Evolutionary conservation across 1,139 yeast genomes (phyloP).

Genomic region (Geotrichum australiense): DNA sequence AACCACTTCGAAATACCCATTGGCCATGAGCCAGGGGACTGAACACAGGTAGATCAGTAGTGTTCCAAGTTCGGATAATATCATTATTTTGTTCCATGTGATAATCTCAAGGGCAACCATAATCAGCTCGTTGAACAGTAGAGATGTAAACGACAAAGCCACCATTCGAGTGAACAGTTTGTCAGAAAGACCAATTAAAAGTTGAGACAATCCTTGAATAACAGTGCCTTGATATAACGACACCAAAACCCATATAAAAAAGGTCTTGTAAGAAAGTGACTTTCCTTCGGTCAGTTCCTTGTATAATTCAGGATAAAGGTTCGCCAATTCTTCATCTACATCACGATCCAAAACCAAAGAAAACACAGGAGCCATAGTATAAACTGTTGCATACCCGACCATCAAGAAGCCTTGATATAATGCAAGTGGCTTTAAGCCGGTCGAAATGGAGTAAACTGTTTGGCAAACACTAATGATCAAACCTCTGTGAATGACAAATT

Average conservation of each 20-base stretch:
- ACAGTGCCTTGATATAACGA: conserved; percentile 79
- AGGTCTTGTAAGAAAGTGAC: conserved; percentile 78
- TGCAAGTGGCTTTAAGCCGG: conserved; percentile 88
- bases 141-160: conserved; percentile 70
- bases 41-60: conserved; percentile 60
- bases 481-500: conserved; percentile 95
- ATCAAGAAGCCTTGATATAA: conserved; percentile 92
- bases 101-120: conserved; percentile 93
- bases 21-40: conserved; percentile 76
- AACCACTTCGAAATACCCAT: conserved; percentile 67
- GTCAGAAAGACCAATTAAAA: conserved; percentile 55
- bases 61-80: conserved; percentile 65
- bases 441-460: conserved; percentile 81
- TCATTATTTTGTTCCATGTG: conserved; percentile 81
- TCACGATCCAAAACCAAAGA: conserved; percentile 87
- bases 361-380: conserved; percentile 98
- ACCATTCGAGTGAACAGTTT: conserved; percentile 67
- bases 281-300: conserved; percentile 85
- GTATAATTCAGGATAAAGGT: conserved; percentile 89
- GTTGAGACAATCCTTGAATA: conserved; percentile 75
- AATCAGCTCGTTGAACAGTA: conserved; percentile 75
- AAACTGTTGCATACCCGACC: conserved; percentile 97
- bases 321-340: conserved; percentile 82
- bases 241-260: conserved; percentile 84
- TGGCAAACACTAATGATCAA: conserved; percentile 92